Conservation (phyloP, 2,329 filamentous ascomycete species). For the Talaromyces piceae region DNA sequence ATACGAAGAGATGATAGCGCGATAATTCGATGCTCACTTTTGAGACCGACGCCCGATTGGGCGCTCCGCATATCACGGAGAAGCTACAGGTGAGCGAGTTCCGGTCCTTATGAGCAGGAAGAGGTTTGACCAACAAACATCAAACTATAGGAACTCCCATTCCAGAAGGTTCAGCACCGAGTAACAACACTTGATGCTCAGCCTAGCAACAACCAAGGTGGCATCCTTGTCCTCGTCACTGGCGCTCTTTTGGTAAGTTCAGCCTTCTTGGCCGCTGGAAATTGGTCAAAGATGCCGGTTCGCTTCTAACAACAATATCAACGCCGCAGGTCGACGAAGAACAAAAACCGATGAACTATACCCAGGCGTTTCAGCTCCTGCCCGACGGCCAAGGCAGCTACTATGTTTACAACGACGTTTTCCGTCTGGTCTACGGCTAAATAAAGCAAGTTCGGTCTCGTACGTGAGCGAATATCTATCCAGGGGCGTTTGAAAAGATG, state of each 20-base stretch:
- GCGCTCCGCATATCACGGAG: conserved; percentile 60
- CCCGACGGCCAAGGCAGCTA: conserved; percentile 61
- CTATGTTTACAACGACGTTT: conserved; percentile 91
- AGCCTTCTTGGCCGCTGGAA: background rate
- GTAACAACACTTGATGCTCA: conserved; percentile 76
- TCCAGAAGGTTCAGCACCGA: conserved; percentile 72
- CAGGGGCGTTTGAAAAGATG: background rate
- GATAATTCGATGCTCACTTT: conserved; percentile 89
- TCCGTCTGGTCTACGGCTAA: conserved; percentile 68
- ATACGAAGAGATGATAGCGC: conserved; percentile 47
- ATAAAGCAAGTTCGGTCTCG: background rate
- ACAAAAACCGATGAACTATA: conserved; percentile 81
- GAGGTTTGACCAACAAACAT: background rate
- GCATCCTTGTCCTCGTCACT: conserved; percentile 81
- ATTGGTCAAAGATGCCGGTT: no score
- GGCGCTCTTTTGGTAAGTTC: conserved; percentile 68
- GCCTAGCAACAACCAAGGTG: conserved; percentile 58
- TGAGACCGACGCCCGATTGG: conserved; percentile 62
- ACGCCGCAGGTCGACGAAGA: conserved; percentile 68
- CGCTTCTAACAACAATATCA: background rate
- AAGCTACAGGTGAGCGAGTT: conserved; percentile 64
- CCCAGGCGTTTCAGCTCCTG: conserved; percentile 78
- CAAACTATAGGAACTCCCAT: conserved; percentile 67
- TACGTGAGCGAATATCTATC: background rate
- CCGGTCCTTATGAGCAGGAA: background rate